A percentile compares a stretch with the other conserved stretches of the same genome.
These are phyloP conservation scores for Sideroxylon spinosum DNA, from an alignment of 179 eudicot genomes.

Conservation along the genomic window DNA sequence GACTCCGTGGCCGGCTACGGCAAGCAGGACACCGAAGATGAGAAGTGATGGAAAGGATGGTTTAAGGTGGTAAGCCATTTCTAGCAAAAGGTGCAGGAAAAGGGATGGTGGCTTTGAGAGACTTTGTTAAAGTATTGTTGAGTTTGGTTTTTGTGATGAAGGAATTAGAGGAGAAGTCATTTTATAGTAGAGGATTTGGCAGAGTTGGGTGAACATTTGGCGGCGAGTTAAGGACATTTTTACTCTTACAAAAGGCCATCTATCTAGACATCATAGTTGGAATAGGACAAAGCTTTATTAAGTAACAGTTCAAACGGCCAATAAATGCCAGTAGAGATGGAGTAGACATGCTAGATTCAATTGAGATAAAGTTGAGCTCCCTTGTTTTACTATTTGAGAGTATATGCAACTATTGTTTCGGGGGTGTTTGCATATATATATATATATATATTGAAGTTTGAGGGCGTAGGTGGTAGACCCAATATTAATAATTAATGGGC, in stretches of 20 bases:
- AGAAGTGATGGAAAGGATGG: conserved; percentile 18
- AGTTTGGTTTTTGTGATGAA: neutral
- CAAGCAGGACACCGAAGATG: conserved; percentile 25
- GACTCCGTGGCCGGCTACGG: conserved; percentile 18
- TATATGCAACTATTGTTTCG: too few relatives aligned
- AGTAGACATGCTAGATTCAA: too few relatives aligned
- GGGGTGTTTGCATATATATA: too few relatives aligned
- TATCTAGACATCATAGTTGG: neutral
- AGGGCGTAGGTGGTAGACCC: too few relatives aligned
- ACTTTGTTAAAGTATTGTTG: neutral
- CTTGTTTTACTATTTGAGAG: too few relatives aligned
- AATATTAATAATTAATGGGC: too few relatives aligned
- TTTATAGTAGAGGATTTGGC: conserved; percentile 6
- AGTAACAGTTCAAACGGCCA: conserved; percentile 14
- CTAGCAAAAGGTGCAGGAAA: neutral
- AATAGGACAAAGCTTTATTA: neutral
- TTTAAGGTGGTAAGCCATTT: neutral
- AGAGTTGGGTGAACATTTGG: neutral
- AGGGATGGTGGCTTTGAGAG: neutral
- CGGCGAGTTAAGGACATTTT: conserved; percentile 5
- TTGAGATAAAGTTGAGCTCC: too few relatives aligned
- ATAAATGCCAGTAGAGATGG: neutral
- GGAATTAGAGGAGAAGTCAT: neutral
- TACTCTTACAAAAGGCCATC: neutral
- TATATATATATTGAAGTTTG: too few relatives aligned